Percentiles rank a stretch among this genome's conserved stretches.
Evolutionary conservation across 495 filamentous ascomycete species (phyloP).

Genomic region (Neurospora sp.): DNA sequence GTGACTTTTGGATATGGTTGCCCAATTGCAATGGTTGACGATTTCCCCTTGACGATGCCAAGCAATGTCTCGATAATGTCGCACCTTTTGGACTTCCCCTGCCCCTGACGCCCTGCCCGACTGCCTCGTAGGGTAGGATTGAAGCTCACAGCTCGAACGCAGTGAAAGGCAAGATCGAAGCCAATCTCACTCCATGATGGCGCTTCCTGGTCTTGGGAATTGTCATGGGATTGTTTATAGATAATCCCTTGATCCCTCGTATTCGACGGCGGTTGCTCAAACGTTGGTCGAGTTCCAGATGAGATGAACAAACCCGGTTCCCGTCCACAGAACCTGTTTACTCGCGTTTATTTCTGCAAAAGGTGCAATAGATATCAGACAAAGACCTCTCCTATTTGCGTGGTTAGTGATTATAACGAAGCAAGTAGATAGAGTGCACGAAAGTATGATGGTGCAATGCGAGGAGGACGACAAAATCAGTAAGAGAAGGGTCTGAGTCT

Average conservation of each 20-base stretch:
- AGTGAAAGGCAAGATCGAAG: not conserved
- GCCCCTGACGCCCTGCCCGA: too few relatives aligned
- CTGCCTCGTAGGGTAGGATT: not conserved
- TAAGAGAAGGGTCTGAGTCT: too few relatives aligned
- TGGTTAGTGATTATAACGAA: too few relatives aligned
- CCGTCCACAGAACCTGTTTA: not conserved
- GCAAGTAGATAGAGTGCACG: too few relatives aligned
- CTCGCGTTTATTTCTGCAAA: not conserved
- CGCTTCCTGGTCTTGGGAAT: not conserved
- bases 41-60: not conserved
- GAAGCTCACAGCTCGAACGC: not conserved
- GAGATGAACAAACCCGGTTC: not conserved
- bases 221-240: not conserved
- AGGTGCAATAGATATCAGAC: too few relatives aligned
- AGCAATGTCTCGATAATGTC: not conserved
- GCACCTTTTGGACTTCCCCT: not conserved
- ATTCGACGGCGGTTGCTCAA: not conserved
- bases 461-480: too few relatives aligned
- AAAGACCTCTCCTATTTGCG: too few relatives aligned
- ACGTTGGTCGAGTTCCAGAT: too few relatives aligned
- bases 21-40: not conserved
- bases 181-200: not conserved
- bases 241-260: not conserved
- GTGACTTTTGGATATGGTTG: not conserved
- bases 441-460: too few relatives aligned